These are phyloP conservation scores for Colletotrichum sp. DNA, from an alignment of 2,329 filamentous ascomycete species.

Conservation along the genomic window DNA sequence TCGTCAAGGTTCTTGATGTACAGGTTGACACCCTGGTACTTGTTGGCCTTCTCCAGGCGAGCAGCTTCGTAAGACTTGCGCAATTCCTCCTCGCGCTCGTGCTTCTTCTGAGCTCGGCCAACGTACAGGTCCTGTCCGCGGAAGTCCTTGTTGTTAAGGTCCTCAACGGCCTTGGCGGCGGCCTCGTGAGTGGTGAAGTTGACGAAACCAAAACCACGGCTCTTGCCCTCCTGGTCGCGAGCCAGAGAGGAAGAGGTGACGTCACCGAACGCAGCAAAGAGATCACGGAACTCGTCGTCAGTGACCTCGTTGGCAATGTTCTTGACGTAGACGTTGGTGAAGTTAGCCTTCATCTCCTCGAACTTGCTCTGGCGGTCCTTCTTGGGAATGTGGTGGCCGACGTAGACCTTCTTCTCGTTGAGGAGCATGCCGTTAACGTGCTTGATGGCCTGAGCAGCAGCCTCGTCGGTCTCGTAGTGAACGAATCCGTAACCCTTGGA, in stretches of 20 bases:
- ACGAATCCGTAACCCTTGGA: slow-evolving; percentile 99
- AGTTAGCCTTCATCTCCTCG: slow-evolving; percentile 99
- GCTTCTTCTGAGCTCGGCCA: slow-evolving; percentile 99
- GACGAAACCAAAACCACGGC: slow-evolving; percentile 94
- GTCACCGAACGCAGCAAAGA: slow-evolving; percentile 91
- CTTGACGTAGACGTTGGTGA: slow-evolving; percentile 99
- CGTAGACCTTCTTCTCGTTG: slow-evolving; percentile 99
- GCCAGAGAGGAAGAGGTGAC: slow-evolving; percentile 96
- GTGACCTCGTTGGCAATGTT: slow-evolving; percentile 86
- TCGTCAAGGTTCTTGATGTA: slow-evolving; percentile 99
- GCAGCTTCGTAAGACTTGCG: slow-evolving; percentile 98
- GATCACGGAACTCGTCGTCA: slow-evolving; percentile 91
- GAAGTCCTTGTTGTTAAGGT: slow-evolving; percentile 91
- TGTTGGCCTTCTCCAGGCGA: slow-evolving; percentile 96
- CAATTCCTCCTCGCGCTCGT: slow-evolving; percentile 98
- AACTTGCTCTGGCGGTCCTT: slow-evolving; percentile 99
- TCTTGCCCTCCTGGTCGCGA: slow-evolving; percentile 88
- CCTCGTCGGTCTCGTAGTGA: slow-evolving; percentile 99
- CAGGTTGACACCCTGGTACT: slow-evolving; percentile 99
- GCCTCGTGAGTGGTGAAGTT: slow-evolving; percentile 94
- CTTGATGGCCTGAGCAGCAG: slow-evolving; percentile 96
- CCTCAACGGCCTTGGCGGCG: slow-evolving; percentile 85
- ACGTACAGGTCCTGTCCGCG: slow-evolving; percentile 96
- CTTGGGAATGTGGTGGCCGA: slow-evolving; percentile 99
- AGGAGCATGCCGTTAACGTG: slow-evolving; percentile 99